A percentile compares a stretch with the other conserved stretches of the same genome.
Conservation (phyloP, 2,329 filamentous ascomycete genomes). For the Pestalotiopsis sp. region DNA sequence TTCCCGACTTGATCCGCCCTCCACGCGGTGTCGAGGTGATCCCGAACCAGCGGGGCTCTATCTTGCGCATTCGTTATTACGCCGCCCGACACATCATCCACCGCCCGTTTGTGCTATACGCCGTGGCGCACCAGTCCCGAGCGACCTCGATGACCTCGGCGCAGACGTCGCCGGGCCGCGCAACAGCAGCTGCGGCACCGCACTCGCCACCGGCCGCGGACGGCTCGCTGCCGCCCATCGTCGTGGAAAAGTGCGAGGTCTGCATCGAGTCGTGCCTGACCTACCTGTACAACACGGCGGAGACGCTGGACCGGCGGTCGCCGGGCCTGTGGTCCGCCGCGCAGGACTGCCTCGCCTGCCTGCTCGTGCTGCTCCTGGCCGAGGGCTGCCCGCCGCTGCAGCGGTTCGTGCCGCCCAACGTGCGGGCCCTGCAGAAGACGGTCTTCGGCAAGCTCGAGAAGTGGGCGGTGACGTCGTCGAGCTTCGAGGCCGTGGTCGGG, state of each 20-base stretch:
- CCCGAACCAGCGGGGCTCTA: conserved; percentile 63
- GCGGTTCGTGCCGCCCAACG: conserved; percentile 4
- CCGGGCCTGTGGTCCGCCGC: conserved; percentile 40
- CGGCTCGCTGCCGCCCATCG: conserved; percentile 26
- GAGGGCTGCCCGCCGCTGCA: conserved; percentile 12
- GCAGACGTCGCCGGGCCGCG: background rate
- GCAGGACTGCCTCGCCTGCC: conserved; percentile 36
- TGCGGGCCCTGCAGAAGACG: conserved; percentile 1
- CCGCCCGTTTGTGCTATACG: conserved; percentile 55
- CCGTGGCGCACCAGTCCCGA: conserved; percentile 25
- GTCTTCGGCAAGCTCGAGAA: conserved; percentile 3
- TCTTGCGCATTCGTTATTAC: conserved; percentile 74
- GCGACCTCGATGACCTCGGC: conserved; percentile 4
- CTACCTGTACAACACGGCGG: conserved; percentile 36
- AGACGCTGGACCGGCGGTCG: conserved; percentile 38
- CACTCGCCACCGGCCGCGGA: background rate
- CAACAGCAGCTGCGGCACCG: background rate
- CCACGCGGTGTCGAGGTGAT: conserved; percentile 56
- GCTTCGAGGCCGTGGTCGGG: conserved; percentile 13
- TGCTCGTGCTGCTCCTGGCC: conserved; percentile 36
- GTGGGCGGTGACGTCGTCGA: conserved; percentile 13
- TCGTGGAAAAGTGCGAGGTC: conserved; percentile 36
- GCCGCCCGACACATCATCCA: conserved; percentile 72
- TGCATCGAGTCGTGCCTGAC: conserved; percentile 38
- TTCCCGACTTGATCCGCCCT: conserved; percentile 48